A percentile compares a stretch with the other conserved stretches of the same genome.
phyloP scores from a whole-genome alignment of 2,329 filamentous ascomycete species.

The Hypocrella siamensis region DNA sequence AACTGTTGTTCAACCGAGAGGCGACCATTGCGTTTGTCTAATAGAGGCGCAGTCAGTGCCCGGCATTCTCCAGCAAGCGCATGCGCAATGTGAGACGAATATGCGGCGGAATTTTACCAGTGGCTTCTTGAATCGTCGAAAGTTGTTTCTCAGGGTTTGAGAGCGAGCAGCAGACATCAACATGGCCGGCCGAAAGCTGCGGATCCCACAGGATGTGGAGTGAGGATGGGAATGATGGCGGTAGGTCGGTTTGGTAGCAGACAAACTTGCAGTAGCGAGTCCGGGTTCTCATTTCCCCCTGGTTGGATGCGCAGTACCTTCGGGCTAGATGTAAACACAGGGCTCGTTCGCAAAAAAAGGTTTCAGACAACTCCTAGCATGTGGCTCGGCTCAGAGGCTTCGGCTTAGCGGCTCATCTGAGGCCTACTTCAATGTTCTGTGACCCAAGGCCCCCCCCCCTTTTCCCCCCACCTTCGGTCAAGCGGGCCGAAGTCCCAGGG shows the following conservation, averaged over 20 bases:
- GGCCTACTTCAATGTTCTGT: not conserved
- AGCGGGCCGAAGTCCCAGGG: not conserved
- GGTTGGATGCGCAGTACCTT: no score
- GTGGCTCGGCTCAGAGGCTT: not conserved
- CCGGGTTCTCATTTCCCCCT: no score
- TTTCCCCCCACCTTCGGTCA: not conserved
- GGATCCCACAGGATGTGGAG: not conserved
- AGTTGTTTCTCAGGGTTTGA: conserved; percentile 16
- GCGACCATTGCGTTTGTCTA: no score
- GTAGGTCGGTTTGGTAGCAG: no score
- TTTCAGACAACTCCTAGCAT: conserved; percentile 1
- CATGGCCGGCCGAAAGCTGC: conserved; percentile 14
- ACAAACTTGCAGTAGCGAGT: no score
- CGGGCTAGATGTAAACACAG: no score
- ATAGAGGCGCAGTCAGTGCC: no score
- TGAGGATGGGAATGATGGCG: not conserved
- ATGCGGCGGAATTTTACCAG: conserved; percentile 1
- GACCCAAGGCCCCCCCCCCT: no score
- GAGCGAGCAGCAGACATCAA: conserved; percentile 17
- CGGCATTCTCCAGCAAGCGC: no score
- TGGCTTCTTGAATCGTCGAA: conserved; percentile 14
- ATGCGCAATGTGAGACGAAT: not conserved
- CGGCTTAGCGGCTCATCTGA: not conserved
- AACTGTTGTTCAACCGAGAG: no score
- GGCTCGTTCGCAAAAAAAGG: no score